Evolutionary conservation across 179 eudicot genomes (phyloP).

Genomic region (Heliamphora pulchella): DNA sequence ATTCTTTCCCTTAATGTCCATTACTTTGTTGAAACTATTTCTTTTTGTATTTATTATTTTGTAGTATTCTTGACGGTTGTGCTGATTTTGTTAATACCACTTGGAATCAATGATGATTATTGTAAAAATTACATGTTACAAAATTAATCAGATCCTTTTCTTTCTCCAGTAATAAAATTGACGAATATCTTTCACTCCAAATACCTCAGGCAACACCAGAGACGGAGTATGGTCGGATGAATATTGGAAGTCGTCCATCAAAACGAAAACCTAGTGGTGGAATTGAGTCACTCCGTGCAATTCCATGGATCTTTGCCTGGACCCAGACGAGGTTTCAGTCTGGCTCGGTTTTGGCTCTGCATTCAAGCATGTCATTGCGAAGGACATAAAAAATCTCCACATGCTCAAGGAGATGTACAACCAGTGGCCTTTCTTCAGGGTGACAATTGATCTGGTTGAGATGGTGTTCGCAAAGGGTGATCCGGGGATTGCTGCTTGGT

Average conservation of each 20-base stretch:
- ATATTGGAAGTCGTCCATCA: slow-evolving; percentile 92
- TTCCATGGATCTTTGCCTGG: slow-evolving; percentile 99
- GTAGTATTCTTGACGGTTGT: background rate
- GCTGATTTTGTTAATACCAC: background rate
- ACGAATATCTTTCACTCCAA: too few relatives aligned
- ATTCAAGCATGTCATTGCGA: slow-evolving; percentile 52
- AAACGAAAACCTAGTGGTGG: slow-evolving; percentile 94
- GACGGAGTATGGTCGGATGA: slow-evolving; percentile 84
- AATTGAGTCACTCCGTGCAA: slow-evolving; percentile 85
- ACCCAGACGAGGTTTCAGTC: slow-evolving; percentile 84
- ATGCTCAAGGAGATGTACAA: slow-evolving; percentile 84
- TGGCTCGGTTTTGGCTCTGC: slow-evolving; percentile 97
- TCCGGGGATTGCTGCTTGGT: slow-evolving; percentile 80
- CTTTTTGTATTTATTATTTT: background rate
- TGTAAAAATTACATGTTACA: background rate
- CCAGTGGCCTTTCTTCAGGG: slow-evolving; percentile 83
- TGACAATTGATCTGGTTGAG: slow-evolving; percentile 75
- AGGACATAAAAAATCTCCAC: slow-evolving; percentile 51
- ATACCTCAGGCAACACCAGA: slow-evolving; percentile 79
- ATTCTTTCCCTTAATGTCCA: too few relatives aligned
- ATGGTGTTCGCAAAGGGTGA: slow-evolving; percentile 97
- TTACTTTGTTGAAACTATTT: background rate
- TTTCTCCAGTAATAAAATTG: too few relatives aligned
- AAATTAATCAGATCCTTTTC: background rate
- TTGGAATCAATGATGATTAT: background rate